Evolutionary conservation across 2,329 filamentous ascomycete genomes (phyloP).

Genomic region (Colletotrichum eremochloae): DNA sequence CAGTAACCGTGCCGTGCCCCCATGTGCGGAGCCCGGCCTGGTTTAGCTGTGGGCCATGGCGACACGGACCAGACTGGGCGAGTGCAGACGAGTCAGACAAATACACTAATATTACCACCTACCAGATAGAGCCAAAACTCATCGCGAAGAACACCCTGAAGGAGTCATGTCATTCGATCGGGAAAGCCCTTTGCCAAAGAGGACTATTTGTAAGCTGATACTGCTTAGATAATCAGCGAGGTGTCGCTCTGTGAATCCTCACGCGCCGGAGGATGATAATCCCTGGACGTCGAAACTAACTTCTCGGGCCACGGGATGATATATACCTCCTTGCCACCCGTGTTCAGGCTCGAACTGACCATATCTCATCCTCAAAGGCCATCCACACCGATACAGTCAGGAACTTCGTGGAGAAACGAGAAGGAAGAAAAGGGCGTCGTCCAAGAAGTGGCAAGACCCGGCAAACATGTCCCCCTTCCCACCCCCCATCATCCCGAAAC

Average conservation of each 20-base stretch:
- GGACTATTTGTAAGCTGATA: background rate
- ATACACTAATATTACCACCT: background rate
- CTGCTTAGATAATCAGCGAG: background rate
- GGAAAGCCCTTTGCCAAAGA: background rate
- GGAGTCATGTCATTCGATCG: background rate
- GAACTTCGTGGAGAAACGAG: background rate
- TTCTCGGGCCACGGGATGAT: background rate
- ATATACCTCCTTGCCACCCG: background rate
- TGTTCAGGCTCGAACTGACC: background rate
- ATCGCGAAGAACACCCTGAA: slow-evolving; percentile 1
- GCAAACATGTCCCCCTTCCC: slow-evolving; percentile 18
- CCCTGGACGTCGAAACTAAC: background rate
- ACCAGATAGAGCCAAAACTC: background rate
- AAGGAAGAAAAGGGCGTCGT: background rate
- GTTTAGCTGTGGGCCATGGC: too few relatives aligned
- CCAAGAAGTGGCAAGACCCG: background rate
- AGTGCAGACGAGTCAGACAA: too few relatives aligned
- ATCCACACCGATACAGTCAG: background rate
- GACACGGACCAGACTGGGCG: too few relatives aligned
- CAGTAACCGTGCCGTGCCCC: too few relatives aligned
- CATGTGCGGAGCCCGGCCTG: too few relatives aligned
- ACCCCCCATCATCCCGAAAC: slow-evolving; percentile 45
- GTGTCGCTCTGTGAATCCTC: background rate
- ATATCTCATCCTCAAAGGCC: background rate
- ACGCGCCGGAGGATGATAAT: background rate